Conservation (phyloP, 1,139 yeast species). For the Schwanniomyces etchellsii region DNA sequence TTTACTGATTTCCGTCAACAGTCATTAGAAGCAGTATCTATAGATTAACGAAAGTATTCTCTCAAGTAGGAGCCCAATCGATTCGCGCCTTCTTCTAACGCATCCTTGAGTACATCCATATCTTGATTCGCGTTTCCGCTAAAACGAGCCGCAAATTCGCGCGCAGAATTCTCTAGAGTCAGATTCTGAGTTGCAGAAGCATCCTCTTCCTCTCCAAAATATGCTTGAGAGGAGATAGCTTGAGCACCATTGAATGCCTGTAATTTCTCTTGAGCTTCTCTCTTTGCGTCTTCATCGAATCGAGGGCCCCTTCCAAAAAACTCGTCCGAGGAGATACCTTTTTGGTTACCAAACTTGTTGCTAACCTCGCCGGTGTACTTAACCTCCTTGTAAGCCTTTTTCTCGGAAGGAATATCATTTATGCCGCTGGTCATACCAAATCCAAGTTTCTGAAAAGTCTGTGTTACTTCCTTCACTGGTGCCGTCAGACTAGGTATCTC, state of each 20-base stretch:
- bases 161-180: constrained; percentile 50
- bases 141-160: constrained; percentile 65
- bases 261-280: constrained; percentile 74
- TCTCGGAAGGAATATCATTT: constrained; percentile 25
- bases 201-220: constrained; percentile 82
- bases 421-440: constrained; percentile 71
- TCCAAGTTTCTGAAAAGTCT: constrained; percentile 72
- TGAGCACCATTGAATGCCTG: constrained; percentile 82
- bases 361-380: constrained; percentile 67
- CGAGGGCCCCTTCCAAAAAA: constrained; percentile 81
- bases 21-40: too few relatives aligned
- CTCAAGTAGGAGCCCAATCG: constrained; percentile 79
- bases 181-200: constrained; percentile 19
- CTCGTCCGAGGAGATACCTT: constrained; percentile 94
- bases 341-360: constrained; percentile 79
- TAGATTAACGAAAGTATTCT: constrained; percentile 61
- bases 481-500: constrained; percentile 2
- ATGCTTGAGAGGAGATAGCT: constrained; percentile 84
- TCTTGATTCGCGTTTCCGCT: constrained; percentile 82
- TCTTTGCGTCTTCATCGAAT: constrained; percentile 71
- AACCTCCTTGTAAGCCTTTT: constrained; percentile 43
- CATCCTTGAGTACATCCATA: constrained; percentile 81
- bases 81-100: constrained; percentile 91
- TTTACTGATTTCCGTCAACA: too few relatives aligned
- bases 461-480: constrained; percentile 53